Evolutionary conservation across 106 monocot genomes (phyloP).

Genomic region (Dendrobium chrysotoxum): DNA sequence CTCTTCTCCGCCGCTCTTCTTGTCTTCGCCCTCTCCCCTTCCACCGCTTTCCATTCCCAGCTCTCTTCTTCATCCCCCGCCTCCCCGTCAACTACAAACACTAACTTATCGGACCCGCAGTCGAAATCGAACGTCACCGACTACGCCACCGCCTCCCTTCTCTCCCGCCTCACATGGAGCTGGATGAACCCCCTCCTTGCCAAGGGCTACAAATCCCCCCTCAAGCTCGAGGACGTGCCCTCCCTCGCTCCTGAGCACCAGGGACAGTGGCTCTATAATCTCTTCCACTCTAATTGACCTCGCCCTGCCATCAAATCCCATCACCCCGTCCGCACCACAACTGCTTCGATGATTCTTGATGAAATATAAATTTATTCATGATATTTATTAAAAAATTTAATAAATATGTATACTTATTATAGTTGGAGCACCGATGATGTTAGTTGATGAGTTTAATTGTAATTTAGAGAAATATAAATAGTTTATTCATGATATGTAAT

Average conservation of each 20-base stretch:
- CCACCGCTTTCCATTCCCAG: conserved; percentile 35
- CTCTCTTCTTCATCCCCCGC: background rate
- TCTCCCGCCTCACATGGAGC: conserved; percentile 44
- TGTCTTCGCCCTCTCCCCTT: conserved; percentile 29
- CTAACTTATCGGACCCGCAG: background rate
- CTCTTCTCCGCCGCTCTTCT: conserved; percentile 38
- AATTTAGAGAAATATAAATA: too few species aligned
- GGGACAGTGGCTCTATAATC: conserved; percentile 58
- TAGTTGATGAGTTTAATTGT: too few species aligned
- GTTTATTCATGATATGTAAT: too few species aligned
- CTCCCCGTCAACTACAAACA: background rate
- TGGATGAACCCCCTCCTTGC: conserved; percentile 82
- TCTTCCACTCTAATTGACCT: conserved; percentile 71
- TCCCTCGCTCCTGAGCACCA: conserved; percentile 56
- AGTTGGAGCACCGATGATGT: too few species aligned
- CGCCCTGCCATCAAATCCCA: conserved; percentile 17
- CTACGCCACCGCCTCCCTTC: conserved; percentile 49
- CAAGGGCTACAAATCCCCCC: conserved; percentile 59
- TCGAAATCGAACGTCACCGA: conserved; percentile 20
- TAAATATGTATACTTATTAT: too few species aligned
- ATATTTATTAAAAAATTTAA: too few species aligned
- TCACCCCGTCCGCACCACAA: conserved; percentile 63
- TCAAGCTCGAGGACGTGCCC: conserved; percentile 76
- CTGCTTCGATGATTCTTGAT: conserved; percentile 80
- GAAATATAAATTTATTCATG: too few species aligned